Base-by-base conservation (phyloP, 2,329 filamentous ascomycete genomes). In the Botrytis fragariae region DNA sequence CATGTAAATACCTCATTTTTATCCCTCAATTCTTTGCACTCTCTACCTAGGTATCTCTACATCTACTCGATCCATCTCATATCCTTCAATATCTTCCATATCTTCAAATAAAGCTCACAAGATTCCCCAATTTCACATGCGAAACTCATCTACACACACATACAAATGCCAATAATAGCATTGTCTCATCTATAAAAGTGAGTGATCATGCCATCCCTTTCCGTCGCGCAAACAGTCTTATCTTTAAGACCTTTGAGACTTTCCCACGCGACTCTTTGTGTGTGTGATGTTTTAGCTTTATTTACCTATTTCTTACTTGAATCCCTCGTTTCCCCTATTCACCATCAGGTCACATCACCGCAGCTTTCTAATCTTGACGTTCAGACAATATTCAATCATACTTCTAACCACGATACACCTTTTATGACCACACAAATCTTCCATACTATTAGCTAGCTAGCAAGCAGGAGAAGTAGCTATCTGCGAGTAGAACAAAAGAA, bases 241-340 rank as follows among this genome's bases (percentile, higher is more conserved):
- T 35, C 22, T 54, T 68, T 42, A 20, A 42, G 45, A 57, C 45
- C 48, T 68, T 68, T 39, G 18, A 68, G 45, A 32, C 25, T 25
- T 39, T 57, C 45, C 8, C 64, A 68, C 64, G 64, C 45, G 64
- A 68, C 64, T 54, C 64, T 68, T 68, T 68, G 64, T 51, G n/a
- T 25, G 35, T 29, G n/a, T 18, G 39, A 45, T 54, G 35, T 67
- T 67, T 67, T 67, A 54, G 45, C 7, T 51, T 35, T 29, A 39
- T 8, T 29, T 51, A 67, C 45, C 39, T 51, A 67, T 12, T 3
- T 39, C 59, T n/a, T 44, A 22, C 44, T 51, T 39, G 9, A 32
- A 22, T 35, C 42, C n/a, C 51, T 16, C 42, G 57, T 42, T n/a
- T 48, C 22, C 48, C 48, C 64, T 37, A 48, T 42, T 32, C 48